Conservation (phyloP, 1,139 yeast genomes). For the Kluyveromyces marxianus region DNA sequence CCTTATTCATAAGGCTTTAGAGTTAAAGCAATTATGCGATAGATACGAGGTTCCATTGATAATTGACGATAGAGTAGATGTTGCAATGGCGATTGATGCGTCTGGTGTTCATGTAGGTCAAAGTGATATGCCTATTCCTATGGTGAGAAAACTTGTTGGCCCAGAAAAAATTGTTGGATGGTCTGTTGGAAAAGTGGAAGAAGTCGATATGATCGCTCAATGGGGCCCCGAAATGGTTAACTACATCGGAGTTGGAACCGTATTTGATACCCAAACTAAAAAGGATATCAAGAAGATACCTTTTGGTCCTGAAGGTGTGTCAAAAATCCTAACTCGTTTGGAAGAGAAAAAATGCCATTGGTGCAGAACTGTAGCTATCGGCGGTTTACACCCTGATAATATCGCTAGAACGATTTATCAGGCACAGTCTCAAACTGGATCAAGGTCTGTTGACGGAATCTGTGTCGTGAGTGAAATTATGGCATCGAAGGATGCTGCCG, state of each 20-base stretch:
- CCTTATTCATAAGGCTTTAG: conserved; percentile 55
- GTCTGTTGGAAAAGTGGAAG: conserved; percentile 55
- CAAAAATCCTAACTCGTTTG: conserved; percentile 46
- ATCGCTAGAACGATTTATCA: conserved; percentile 49
- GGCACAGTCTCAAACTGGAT: conserved; percentile 37
- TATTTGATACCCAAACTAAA: conserved; percentile 71
- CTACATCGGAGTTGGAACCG: conserved; percentile 83
- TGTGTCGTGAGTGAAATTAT: conserved; percentile 85
- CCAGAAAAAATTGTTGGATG: conserved; percentile 73
- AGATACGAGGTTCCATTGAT: conserved; percentile 62
- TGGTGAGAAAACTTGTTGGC: conserved; percentile 61
- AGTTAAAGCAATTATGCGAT: conserved; percentile 55
- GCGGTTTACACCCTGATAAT: conserved; percentile 72
- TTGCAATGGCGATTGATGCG: conserved; percentile 83
- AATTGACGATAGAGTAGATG: conserved; percentile 83
- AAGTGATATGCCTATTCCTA: conserved; percentile 69
- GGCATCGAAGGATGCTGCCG: conserved; percentile 54
- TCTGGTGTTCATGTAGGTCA: conserved; percentile 95
- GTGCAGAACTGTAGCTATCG: conserved; percentile 67
- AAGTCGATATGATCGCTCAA: conserved; percentile 48
- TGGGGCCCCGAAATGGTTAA: conserved; percentile 50
- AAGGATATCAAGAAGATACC: conserved; percentile 45
- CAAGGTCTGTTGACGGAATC: conserved; percentile 59
- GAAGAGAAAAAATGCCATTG: conserved; percentile 32
- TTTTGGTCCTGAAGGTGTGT: conserved; percentile 62